phyloP scores from a whole-genome alignment of 2,329 filamentous ascomycete species.

The Ceratocystis cacaofunesta region DNA sequence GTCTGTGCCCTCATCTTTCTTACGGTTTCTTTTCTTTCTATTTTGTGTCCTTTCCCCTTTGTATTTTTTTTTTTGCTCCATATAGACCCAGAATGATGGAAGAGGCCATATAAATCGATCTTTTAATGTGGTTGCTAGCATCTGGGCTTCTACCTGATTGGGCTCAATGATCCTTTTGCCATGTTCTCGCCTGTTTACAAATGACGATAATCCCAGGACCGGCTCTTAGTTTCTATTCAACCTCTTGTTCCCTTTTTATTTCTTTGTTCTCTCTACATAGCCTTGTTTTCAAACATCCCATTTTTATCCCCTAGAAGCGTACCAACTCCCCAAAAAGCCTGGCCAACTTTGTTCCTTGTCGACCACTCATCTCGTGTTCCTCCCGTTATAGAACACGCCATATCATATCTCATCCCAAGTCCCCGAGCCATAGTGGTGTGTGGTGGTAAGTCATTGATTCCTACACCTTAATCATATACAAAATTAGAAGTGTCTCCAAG shows the following conservation, averaged over 20 bases:
- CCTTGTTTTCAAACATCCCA: background rate
- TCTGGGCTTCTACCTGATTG: background rate
- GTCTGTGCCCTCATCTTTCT: background rate
- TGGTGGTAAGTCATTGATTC: background rate
- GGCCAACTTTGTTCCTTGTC: constrained; percentile 6
- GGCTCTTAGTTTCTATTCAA: background rate
- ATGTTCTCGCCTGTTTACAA: constrained; percentile 5
- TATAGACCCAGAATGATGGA: background rate
- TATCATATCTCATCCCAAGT: constrained; percentile 10
- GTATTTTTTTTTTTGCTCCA: background rate
- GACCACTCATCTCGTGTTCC: constrained; percentile 11
- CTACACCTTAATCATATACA: background rate
- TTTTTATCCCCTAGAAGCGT: constrained; percentile 4
- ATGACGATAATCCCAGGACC: background rate
- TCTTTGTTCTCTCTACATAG: background rate
- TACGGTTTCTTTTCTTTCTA: background rate
- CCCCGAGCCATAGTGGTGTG: constrained; percentile 12
- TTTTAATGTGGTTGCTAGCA: background rate
- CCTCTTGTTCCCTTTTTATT: background rate
- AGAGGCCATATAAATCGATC: background rate
- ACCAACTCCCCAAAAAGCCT: background rate
- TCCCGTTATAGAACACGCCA: background rate
- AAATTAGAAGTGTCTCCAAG: constrained; percentile 2
- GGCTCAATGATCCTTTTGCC: background rate
- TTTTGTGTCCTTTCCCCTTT: background rate